Percentiles rank a stretch among this genome's conserved stretches.
Evolutionary conservation across 805 yeast species (phyloP).

Genomic region (Zygotorulaspora florentina): DNA sequence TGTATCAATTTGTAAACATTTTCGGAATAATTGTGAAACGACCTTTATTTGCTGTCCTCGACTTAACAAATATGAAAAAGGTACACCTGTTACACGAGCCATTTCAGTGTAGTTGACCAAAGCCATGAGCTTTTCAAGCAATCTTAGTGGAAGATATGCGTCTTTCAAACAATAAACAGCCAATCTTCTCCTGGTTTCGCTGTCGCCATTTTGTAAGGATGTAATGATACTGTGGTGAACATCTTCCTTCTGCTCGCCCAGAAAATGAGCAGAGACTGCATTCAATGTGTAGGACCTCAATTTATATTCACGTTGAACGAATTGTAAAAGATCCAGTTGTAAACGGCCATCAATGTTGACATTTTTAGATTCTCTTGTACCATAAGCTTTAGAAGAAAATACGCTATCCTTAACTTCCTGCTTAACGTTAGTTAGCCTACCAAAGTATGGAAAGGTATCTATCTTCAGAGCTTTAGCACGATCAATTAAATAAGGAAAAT

Average conservation of each 20-base stretch:
- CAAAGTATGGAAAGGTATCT: slow-evolving; percentile 74
- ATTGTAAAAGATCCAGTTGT: slow-evolving; percentile 89
- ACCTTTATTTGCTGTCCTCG: slow-evolving; percentile 99
- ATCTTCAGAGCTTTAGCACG: slow-evolving; percentile 74
- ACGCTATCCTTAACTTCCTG: slow-evolving; percentile 79
- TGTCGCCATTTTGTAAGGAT: slow-evolving; percentile 84
- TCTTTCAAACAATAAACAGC: slow-evolving; percentile 97
- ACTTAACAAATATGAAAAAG: slow-evolving; percentile 79
- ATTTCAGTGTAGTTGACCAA: slow-evolving; percentile 95
- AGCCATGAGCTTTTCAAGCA: slow-evolving; percentile 92
- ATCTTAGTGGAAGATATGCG: slow-evolving; percentile 84
- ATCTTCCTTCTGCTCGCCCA: slow-evolving; percentile 96
- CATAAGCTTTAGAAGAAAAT: slow-evolving; percentile 93
- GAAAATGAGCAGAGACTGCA: slow-evolving; percentile 89
- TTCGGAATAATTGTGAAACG: slow-evolving; percentile 89
- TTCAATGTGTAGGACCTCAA: slow-evolving; percentile 91
- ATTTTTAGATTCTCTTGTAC: slow-evolving; percentile 88
- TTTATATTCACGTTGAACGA: slow-evolving; percentile 91
- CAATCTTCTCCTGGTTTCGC: slow-evolving; percentile 88
- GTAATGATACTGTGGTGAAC: slow-evolving; percentile 97
- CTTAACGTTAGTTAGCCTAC: slow-evolving; percentile 60
- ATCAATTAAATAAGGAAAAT: slow-evolving; percentile 86
- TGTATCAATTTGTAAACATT: slow-evolving; percentile 79
- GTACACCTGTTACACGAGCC: slow-evolving; percentile 99
- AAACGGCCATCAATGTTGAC: slow-evolving; percentile 93